A percentile compares a stretch with the other conserved stretches of the same genome.
Evolutionary conservation across 108 stramenopile species (phyloP).

Genomic region (Cyclotella baltica): DNA sequence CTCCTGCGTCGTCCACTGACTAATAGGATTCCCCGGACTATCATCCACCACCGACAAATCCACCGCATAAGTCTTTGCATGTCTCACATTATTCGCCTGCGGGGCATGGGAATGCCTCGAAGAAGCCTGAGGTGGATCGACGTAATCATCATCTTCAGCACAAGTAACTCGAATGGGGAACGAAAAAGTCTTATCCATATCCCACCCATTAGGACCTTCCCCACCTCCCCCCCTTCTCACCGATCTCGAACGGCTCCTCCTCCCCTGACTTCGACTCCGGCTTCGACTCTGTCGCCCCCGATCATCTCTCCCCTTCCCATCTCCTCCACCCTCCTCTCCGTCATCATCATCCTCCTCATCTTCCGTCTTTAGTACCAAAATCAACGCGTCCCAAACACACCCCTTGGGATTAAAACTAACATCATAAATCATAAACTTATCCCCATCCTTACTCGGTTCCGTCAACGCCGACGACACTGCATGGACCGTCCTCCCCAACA

Average conservation of each 20-base stretch:
- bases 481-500: conserved; percentile 52
- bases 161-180: conserved; percentile 55
- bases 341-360: conserved; percentile 36
- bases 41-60: conserved; percentile 50
- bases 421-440: conserved; percentile 46
- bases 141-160: conserved; percentile 50
- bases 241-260: background rate
- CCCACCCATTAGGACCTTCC: conserved; percentile 6
- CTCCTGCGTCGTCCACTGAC: conserved; percentile 33
- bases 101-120: background rate
- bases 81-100: conserved; percentile 15
- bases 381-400: conserved; percentile 56
- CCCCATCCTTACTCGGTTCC: conserved; percentile 45
- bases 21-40: conserved; percentile 42
- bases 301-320: background rate
- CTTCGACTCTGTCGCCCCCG: conserved; percentile 10
- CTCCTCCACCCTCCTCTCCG: conserved; percentile 13
- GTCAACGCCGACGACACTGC: conserved; percentile 45
- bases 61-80: conserved; percentile 52
- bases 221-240: conserved; percentile 3
- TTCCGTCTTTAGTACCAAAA: conserved; percentile 31
- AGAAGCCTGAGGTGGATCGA: conserved; percentile 14
- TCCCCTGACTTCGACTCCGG: conserved; percentile 4
- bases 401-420: conserved; percentile 54
- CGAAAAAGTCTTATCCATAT: conserved; percentile 47